Conservation (phyloP, 768 basidiomycete genomes). For the Chalciporus piperatus region DNA sequence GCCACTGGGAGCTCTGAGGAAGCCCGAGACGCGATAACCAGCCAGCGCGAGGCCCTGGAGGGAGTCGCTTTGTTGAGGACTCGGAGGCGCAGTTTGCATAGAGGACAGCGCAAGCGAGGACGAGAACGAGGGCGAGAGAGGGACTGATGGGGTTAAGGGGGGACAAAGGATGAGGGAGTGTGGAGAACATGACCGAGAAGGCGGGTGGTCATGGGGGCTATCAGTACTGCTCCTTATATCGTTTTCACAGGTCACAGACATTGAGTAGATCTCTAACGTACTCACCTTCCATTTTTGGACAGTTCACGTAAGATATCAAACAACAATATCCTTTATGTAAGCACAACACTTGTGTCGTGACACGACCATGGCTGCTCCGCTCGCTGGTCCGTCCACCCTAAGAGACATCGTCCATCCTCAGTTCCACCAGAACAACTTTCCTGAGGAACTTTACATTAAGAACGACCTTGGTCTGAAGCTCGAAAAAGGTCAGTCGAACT, state of each 20-base stretch:
- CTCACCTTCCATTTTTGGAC: not conserved
- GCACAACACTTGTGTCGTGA: slow-evolving; percentile 9
- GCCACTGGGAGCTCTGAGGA: slow-evolving; percentile 42
- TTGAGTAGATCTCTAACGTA: slow-evolving; percentile 2
- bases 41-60: slow-evolving; percentile 42
- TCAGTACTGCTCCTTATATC: not conserved
- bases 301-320: not conserved
- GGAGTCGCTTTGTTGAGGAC: slow-evolving; percentile 17
- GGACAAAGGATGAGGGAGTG: not conserved
- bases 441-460: slow-evolving; percentile 79
- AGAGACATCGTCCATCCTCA: slow-evolving; percentile 81
- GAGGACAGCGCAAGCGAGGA: slow-evolving; percentile 10
- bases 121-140: not conserved
- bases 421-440: slow-evolving; percentile 91
- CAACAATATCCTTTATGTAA: slow-evolving; percentile 11
- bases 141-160: not conserved
- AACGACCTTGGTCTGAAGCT: slow-evolving; percentile 81
- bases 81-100: slow-evolving; percentile 6
- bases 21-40: slow-evolving; percentile 35
- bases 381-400: slow-evolving; percentile 55
- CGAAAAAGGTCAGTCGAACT: slow-evolving; percentile 67
- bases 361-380: slow-evolving; percentile 44
- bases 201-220: not conserved
- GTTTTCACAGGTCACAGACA: not conserved
- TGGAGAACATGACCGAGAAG: not conserved